Evolutionary conservation across 2,329 filamentous ascomycete species (phyloP), one percentile per base, ranked within the genome.

Genomic region (Alternaria tenuissima): DNA sequence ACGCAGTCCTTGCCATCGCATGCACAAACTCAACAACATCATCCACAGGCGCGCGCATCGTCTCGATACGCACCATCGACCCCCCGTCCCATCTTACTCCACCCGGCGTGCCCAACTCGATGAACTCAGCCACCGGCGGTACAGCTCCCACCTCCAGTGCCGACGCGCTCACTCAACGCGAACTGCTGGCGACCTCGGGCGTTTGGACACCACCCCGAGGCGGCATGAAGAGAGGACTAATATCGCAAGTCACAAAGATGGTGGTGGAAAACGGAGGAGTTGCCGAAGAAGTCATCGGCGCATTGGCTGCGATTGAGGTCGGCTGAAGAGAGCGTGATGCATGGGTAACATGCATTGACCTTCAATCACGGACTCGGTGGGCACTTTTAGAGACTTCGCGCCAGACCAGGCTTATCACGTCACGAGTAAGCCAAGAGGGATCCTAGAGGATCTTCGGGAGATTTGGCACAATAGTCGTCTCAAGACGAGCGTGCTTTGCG

Each of bases 181-280:
- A 87, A 42, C 83, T 86, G 56, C 81, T 86, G 30, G 89, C 91
- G 4, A 77, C 81, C 22, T 74, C 82, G 60, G 90, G 92, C 2
- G 92, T 97, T 28, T 97, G 94, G 94, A 91, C 88, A 71, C 91
- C 94, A 39, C 91, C 92, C 32, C 80, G 93, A 32, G 94, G 94
- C 39, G 94, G 94, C 2, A 88, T 94, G 38, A 93, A 91, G 81
- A 87, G 93, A 70, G 83, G 81, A 5, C 82, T 95, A 18, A 81
- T 98, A 66, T 86, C 88, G 52, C 84, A 85, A 54, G 91, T 97
- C 80, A 88, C 96, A 61, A 88, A 90, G 76, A 88, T 89, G 76
- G 91, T 93, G 32, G 78, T 96, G 59, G 87, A 91, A 74, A 87
- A 86, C 70, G 91, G 91, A 0, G 93, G 93, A 34, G 90, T 97